Conservation (phyloP, 2,329 filamentous ascomycete genomes). For the Ceratocystis cacaofunesta region DNA sequence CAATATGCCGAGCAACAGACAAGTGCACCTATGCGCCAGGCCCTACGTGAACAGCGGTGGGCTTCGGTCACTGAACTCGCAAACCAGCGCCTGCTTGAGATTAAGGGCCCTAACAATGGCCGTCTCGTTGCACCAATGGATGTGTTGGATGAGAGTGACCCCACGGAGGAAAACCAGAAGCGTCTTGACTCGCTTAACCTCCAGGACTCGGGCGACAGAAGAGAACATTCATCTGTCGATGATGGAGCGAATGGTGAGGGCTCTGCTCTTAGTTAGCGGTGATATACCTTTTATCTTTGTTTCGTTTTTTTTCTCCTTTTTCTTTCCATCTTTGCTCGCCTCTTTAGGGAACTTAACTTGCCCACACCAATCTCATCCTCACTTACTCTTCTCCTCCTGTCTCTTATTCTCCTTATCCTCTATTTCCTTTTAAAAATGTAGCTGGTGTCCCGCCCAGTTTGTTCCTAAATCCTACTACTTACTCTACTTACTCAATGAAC, state of each 20-base stretch:
- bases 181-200: conserved; percentile 79
- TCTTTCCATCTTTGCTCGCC: not conserved
- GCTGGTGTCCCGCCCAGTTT: not conserved
- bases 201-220: conserved; percentile 57
- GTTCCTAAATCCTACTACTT: not conserved
- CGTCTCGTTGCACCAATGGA: conserved; percentile 31
- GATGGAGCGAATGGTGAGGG: not conserved
- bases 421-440: not conserved
- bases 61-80: conserved; percentile 71
- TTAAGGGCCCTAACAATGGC: conserved; percentile 24
- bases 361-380: not conserved
- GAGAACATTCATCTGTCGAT: conserved; percentile 25
- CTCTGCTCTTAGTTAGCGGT: conserved; percentile 4
- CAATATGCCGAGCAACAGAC: conserved; percentile 96
- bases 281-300: conserved; percentile 13
- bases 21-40: conserved; percentile 70
- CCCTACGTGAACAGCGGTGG: conserved; percentile 75
- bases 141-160: conserved; percentile 60
- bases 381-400: not conserved
- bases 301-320: conserved; percentile 2
- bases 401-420: not conserved
- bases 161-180: conserved; percentile 71
- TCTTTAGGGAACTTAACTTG: not conserved
- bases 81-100: conserved; percentile 43
- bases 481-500: not conserved